Evolutionary conservation across 148 eudicot genomes (phyloP).

Genomic region (Silene latifolia): DNA sequence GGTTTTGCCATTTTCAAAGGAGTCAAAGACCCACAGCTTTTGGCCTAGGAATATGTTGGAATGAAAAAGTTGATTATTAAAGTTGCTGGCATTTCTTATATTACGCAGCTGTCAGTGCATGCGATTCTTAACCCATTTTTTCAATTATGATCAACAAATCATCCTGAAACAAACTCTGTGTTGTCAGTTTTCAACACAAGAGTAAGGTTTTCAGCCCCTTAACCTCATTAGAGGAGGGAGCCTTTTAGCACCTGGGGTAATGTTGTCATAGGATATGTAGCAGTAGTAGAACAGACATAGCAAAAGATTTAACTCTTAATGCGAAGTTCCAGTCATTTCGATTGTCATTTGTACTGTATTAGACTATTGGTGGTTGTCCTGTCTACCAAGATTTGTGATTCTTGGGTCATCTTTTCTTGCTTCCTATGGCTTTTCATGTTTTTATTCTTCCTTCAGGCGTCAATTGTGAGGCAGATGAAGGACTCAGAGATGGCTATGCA

Average conservation of each 20-base stretch:
- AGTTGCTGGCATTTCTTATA: neutral
- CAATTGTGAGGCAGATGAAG: constrained; percentile 94
- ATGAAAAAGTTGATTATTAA: neutral
- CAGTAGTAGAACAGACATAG: no score
- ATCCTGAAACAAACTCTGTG: neutral
- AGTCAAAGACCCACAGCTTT: neutral
- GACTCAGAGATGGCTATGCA: constrained; percentile 99
- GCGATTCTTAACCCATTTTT: neutral
- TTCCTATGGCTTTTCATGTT: neutral
- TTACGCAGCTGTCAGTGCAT: neutral
- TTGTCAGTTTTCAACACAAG: no score
- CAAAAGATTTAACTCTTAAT: no score
- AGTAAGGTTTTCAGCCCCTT: neutral
- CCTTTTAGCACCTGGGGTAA: neutral
- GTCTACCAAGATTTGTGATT: neutral
- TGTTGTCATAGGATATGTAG: neutral
- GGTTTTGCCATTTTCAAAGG: neutral
- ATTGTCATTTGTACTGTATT: neutral
- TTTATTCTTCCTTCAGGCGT: constrained; percentile 55
- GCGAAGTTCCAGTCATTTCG: no score
- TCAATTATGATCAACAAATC: neutral
- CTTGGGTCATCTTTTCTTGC: neutral
- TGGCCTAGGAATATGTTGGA: neutral
- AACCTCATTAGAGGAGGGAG: neutral
- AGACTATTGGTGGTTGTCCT: neutral